These are phyloP conservation scores for Oryza glaberrima DNA, from an alignment of 176 grass and related monocot species.

Conservation along the genomic window DNA sequence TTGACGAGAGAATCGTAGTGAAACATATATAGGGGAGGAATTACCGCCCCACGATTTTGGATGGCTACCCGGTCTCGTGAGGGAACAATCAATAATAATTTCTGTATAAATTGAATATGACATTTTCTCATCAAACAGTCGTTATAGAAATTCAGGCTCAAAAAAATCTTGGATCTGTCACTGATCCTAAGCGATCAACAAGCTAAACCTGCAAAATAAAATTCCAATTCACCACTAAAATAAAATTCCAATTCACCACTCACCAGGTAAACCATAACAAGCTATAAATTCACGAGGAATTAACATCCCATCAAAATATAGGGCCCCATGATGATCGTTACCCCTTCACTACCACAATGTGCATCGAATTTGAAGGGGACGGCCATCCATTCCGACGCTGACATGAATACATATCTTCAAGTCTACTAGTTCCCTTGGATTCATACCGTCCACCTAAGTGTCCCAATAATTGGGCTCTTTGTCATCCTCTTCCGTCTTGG, in stretches of 20 bases:
- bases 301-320: constrained; percentile 3
- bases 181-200: neutral
- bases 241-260: neutral
- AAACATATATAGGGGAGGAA: neutral
- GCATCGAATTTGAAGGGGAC: constrained; percentile 26
- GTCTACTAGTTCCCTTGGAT: neutral
- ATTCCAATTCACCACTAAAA: neutral
- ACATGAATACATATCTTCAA: constrained; percentile 1
- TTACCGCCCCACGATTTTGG: neutral
- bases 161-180: neutral
- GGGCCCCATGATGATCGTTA: neutral
- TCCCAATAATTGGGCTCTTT: neutral
- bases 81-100: neutral
- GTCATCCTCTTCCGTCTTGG: neutral
- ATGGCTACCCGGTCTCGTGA: neutral
- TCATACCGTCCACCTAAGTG: neutral
- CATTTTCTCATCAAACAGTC: neutral
- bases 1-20: too few relatives aligned
- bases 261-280: neutral
- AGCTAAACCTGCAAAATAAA: neutral
- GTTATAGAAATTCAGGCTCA: neutral
- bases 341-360: neutral
- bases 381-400: constrained; percentile 22
- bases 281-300: neutral
- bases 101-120: neutral